These are phyloP conservation scores for Penicillium sp. DNA, from an alignment of 2,329 filamentous ascomycete genomes.

Conservation along the genomic window DNA sequence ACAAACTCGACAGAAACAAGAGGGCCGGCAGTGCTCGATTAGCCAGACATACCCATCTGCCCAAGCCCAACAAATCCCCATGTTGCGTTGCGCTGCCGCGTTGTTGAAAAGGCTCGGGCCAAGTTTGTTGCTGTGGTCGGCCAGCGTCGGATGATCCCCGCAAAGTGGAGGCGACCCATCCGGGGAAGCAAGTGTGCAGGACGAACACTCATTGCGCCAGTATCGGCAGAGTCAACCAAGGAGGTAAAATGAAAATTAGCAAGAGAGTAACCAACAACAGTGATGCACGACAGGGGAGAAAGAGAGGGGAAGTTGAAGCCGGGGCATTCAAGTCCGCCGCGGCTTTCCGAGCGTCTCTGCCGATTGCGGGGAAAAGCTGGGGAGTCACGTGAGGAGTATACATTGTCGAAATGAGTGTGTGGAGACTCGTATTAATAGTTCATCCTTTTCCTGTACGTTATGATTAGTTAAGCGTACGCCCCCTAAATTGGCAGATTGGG, in stretches of 20 bases:
- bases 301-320: too few species aligned
- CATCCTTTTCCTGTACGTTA: too few species aligned
- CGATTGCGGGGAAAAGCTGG: slow-evolving; percentile 12
- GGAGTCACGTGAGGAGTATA: slow-evolving; percentile 14
- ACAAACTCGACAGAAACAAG: neutral
- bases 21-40: neutral
- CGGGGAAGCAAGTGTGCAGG: slow-evolving; percentile 4
- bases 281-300: too few species aligned
- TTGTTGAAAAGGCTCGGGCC: slow-evolving; percentile 47
- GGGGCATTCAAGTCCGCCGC: slow-evolving; percentile 9
- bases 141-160: slow-evolving; percentile 14
- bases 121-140: slow-evolving; percentile 9
- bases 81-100: slow-evolving; percentile 46
- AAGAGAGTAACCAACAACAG: too few species aligned
- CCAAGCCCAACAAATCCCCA: slow-evolving; percentile 61
- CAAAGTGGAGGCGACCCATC: slow-evolving; percentile 9
- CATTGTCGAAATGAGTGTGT: too few species aligned
- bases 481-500: too few species aligned
- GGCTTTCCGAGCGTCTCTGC: slow-evolving; percentile 14
- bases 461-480: too few species aligned
- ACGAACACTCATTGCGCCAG: neutral
- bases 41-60: slow-evolving; percentile 54
- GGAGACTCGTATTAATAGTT: too few species aligned
- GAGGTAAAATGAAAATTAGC: too few species aligned
- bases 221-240: too few species aligned